Percentiles rank a stretch among this genome's conserved stretches.
These are phyloP conservation scores for Fusarium buxicola DNA, from an alignment of 2,329 filamentous ascomycete species.

Conservation along the genomic window DNA sequence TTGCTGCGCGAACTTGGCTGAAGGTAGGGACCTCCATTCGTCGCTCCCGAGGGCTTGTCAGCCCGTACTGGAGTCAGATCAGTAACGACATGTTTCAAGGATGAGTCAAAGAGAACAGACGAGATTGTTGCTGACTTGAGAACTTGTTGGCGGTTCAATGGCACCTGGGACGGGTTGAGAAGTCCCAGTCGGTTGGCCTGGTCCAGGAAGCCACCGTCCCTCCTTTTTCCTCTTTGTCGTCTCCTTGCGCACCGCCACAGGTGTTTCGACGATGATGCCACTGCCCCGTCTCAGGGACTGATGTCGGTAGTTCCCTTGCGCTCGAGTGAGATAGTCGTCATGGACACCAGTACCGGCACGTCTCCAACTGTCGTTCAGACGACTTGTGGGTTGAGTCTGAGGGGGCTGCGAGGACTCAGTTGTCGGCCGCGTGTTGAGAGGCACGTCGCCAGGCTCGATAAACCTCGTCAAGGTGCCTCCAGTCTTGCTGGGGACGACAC, in stretches of 20 bases:
- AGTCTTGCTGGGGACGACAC: neutral
- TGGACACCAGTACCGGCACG: slow-evolving; percentile 14
- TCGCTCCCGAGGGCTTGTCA: neutral
- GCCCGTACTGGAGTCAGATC: slow-evolving; percentile 17
- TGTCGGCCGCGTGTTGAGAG: neutral
- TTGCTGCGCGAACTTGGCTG: neutral
- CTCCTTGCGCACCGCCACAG: neutral
- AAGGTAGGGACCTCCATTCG: slow-evolving; percentile 33
- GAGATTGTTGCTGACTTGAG: neutral
- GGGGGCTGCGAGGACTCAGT: neutral
- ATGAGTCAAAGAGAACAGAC: neutral
- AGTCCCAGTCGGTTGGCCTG: neutral
- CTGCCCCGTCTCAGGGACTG: slow-evolving; percentile 19
- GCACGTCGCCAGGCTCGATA: neutral
- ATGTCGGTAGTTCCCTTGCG: slow-evolving; percentile 5
- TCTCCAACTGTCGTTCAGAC: neutral
- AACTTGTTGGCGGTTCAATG: neutral
- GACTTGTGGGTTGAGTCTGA: neutral
- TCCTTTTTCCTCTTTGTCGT: neutral
- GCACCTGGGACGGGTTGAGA: neutral
- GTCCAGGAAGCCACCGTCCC: neutral
- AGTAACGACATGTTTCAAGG: neutral
- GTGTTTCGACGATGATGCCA: slow-evolving; percentile 8
- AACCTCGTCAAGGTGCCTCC: neutral
- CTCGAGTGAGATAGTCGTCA: slow-evolving; percentile 3